Evolutionary conservation across 257 asterid species (phyloP), one percentile per base, ranked within the genome.

Genomic region (Thymus quinquecostatus): DNA sequence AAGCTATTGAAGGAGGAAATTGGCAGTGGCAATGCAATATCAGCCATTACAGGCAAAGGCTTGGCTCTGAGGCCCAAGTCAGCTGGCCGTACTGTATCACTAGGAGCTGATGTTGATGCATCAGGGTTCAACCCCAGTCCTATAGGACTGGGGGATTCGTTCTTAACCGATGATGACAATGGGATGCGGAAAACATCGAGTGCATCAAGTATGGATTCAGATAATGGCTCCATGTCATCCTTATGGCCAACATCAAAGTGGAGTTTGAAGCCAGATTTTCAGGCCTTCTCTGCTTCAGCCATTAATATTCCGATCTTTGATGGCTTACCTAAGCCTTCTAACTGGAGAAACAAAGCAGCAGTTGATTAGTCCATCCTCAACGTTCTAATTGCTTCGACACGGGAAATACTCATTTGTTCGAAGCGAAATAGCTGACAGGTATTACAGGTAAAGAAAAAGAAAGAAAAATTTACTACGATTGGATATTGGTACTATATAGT

Each of bases 251-350:
- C 90, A 8, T 72, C 94, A n/a, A 88, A 84, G 73, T 92, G 96
- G 96, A 86, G 84, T 70, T 77, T 92, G 85, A 92, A 82, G 86
- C 80, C 96, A 33, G 97, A 88, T 75, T 81, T 90, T 54, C 96
- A 82, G 74, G 86, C 90, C 33, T 80, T 87, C 66, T 84, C 92
- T 11, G 77, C 83, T 71, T 86, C 96, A 49, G 88, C 89, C 72
- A 82, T 87, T 77, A 65, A 95, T 6, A 87, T 79, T 77, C 94
- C 97, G 11, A 88, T 90, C 80, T 86, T 91, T 56, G 95, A 91
- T 75, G 94, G 97, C 68, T 76, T 91, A 64, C 87, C 87, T 21
- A 88, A 80, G 75, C 92, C 89, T 27, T 70, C 85, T 50, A 82
- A 80, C 69, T 81, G 89, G 47, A 84, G 72, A 81, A 87, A 78